Evolutionary conservation across 2,329 filamentous ascomycete genomes (phyloP).

Genomic region (Macrophomina tecta): DNA sequence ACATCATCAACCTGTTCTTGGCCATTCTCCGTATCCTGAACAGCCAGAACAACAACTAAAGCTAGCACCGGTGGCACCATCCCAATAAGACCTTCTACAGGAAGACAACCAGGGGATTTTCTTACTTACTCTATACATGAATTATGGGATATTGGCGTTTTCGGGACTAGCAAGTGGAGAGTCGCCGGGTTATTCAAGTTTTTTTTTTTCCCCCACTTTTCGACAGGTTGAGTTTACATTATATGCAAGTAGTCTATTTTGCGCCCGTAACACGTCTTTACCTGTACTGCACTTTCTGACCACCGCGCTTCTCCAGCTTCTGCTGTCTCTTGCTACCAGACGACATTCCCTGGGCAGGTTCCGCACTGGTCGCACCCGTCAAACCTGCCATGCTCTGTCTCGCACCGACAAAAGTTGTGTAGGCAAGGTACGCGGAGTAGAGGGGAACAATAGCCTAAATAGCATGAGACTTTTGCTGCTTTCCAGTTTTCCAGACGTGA

Average conservation of each 20-base stretch:
- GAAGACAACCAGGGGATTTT: background rate
- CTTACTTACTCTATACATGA: no score
- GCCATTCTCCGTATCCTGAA: slow-evolving; percentile 95
- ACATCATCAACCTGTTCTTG: slow-evolving; percentile 96
- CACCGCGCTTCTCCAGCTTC: slow-evolving; percentile 60
- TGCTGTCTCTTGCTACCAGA: slow-evolving; percentile 54
- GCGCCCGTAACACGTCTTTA: slow-evolving; percentile 33
- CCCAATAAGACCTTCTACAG: background rate
- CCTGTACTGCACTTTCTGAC: slow-evolving; percentile 55
- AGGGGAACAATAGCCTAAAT: slow-evolving; percentile 48
- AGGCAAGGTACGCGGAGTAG: slow-evolving; percentile 55
- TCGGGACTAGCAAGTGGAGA: background rate
- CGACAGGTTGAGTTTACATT: background rate
- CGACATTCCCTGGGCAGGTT: slow-evolving; percentile 30
- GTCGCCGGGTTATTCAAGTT: no score
- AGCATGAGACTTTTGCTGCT: background rate
- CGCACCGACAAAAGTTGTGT: slow-evolving; percentile 53
- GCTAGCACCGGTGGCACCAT: background rate
- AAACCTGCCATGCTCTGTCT: slow-evolving; percentile 49
- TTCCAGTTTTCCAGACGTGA: background rate
- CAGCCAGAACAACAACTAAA: slow-evolving; percentile 87
- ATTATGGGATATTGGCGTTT: background rate
- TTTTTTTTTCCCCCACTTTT: background rate
- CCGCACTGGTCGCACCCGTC: slow-evolving; percentile 45
- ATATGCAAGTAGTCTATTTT: background rate